phyloP scores from a whole-genome alignment of 495 filamentous ascomycete species.

The Penicillium herquei region DNA sequence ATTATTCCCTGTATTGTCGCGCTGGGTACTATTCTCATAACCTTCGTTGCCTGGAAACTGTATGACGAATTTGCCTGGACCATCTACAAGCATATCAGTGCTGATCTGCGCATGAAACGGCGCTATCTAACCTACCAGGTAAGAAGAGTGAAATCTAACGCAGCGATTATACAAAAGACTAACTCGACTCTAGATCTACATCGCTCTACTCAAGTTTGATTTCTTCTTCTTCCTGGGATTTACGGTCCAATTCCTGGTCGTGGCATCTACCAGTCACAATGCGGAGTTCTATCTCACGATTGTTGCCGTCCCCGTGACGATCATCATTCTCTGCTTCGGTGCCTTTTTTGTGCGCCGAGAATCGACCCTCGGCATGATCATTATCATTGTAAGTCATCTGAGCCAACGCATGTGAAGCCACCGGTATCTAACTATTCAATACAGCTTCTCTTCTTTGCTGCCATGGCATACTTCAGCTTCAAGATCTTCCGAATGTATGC shows the following conservation, averaged over 20 bases:
- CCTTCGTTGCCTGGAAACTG: constrained; percentile 82
- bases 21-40: constrained; percentile 68
- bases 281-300: constrained; percentile 83
- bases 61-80: constrained; percentile 99
- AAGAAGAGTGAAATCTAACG: constrained; percentile 18
- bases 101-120: constrained; percentile 94
- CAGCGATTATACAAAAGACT: no score
- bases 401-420: neutral
- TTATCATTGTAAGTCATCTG: constrained; percentile 60
- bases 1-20: constrained; percentile 83
- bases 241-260: constrained; percentile 93
- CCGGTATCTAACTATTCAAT: neutral
- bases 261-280: constrained; percentile 67
- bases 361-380: constrained; percentile 70
- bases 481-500: constrained; percentile 96
- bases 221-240: constrained; percentile 99
- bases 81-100: constrained; percentile 98
- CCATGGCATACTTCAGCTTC: constrained; percentile 94
- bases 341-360: constrained; percentile 84
- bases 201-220: constrained; percentile 96
- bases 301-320: constrained; percentile 85
- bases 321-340: constrained; percentile 78
- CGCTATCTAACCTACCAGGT: constrained; percentile 96
- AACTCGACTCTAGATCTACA: constrained; percentile 73
- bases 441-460: constrained; percentile 79